Evolutionary conservation across 495 filamentous ascomycete genomes (phyloP), one percentile per base, ranked within the genome.

Genomic region (Xylaria grammica): DNA sequence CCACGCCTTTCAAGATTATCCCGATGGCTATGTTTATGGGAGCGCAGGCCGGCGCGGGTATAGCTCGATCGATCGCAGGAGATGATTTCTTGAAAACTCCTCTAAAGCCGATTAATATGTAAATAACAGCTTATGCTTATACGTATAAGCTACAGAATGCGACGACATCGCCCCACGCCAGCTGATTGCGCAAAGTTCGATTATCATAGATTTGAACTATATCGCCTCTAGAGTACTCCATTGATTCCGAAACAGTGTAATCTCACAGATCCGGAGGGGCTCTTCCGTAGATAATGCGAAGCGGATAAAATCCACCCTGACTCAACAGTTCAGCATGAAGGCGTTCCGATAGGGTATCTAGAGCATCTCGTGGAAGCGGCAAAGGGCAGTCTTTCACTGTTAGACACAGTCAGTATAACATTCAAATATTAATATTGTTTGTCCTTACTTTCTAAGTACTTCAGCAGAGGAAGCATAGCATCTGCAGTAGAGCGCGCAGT

Each of bases 1-100:
- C 51, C 26, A 27, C 24, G 7, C 51, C 51, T 30, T 34, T 54
- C 27, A 54, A 54, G 27, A 54, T 36, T 5, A 54, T 54, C 34
- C 34, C 51, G 20, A 54, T 17, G 13, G 51, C 51, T 4, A 30
- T 54, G 22, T 34, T 36, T 20, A 30, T 32, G 51, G 51, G 51
- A 17, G 22, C 51, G 3, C n/a, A 54, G 8, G 51, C 51, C 2
- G 51, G 51, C 10, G 29, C 27, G 4, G 51, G 51, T 3, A n/a
- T 54, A 11, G 51, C 51, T 19, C 29, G 51, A n/a, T n/a, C n/a
- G n/a, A n/a, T n/a, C n/a, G n/a, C n/a, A n/a, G n/a, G n/a, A n/a
- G n/a, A n/a, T n/a, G n/a, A n/a, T n/a, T n/a, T n/a, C n/a, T n/a
- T n/a, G n/a, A n/a, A n/a, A n/a, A n/a, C n/a, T n/a, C n/a, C n/a